Percentiles rank a stretch among this genome's conserved stretches.
phyloP scores from a whole-genome alignment of 2,329 filamentous ascomycete genomes.

The Madurella fahalii region DNA sequence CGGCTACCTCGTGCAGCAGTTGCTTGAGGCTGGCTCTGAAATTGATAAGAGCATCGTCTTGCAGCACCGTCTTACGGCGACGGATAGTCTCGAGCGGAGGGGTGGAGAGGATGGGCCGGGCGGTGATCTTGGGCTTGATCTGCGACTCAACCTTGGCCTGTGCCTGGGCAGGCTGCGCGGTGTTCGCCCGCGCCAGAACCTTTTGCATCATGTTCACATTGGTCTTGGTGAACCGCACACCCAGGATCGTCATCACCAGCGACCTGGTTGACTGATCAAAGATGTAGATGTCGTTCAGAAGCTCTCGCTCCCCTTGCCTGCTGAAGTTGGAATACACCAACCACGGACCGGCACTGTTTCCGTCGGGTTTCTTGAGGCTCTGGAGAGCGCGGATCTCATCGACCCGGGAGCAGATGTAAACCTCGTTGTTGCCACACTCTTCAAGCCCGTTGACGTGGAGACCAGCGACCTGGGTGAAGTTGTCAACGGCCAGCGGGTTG shows the following conservation, averaged over 20 bases:
- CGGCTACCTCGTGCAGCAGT: not conserved
- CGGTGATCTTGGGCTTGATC: no score
- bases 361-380: no score
- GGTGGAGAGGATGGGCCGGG: no score
- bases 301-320: not conserved
- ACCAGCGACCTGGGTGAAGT: not conserved
- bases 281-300: not conserved
- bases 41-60: not conserved
- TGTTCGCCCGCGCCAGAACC: not conserved
- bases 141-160: not conserved
- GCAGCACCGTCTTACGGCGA: no score
- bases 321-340: not conserved
- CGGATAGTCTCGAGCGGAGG: no score
- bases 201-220: no score
- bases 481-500: not conserved
- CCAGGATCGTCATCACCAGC: not conserved
- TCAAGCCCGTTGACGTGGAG: not conserved
- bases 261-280: not conserved
- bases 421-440: not conserved
- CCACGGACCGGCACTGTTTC: not conserved
- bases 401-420: not conserved
- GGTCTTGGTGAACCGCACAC: not conserved
- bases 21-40: not conserved
- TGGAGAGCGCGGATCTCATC: not conserved
- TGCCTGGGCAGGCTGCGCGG: not conserved